phyloP scores from a whole-genome alignment of 2,329 filamentous ascomycete genomes.

The Colletotrichum agaves region DNA sequence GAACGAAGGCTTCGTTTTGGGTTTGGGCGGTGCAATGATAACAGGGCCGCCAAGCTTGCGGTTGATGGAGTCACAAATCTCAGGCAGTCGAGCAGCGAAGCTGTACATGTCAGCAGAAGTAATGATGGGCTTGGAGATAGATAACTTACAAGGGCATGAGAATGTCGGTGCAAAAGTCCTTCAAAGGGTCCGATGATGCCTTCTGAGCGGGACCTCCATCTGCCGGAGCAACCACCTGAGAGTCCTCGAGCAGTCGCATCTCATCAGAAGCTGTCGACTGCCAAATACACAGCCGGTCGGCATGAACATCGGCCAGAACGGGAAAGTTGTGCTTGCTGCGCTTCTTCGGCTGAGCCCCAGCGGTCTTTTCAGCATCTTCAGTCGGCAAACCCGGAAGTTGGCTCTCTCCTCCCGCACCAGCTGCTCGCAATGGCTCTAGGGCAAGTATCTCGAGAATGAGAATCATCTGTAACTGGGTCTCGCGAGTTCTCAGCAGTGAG shows the following conservation, averaged over 20 bases:
- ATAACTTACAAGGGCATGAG: slow-evolving; percentile 78
- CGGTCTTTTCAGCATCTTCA: slow-evolving; percentile 47
- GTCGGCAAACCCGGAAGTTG: slow-evolving; percentile 58
- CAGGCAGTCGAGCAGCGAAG: slow-evolving; percentile 80
- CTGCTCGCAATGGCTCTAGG: slow-evolving; percentile 65
- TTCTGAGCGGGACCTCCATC: slow-evolving; percentile 53
- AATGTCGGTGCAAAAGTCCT: slow-evolving; percentile 83
- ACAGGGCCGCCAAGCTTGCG: slow-evolving; percentile 80
- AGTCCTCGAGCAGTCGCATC: slow-evolving; percentile 60
- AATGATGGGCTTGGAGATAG: too few relatives aligned
- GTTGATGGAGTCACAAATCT: slow-evolving; percentile 76
- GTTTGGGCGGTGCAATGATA: slow-evolving; percentile 65
- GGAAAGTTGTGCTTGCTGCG: slow-evolving; percentile 71
- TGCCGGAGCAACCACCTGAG: slow-evolving; percentile 50
- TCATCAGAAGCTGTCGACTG: slow-evolving; percentile 77
- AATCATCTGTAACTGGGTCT: slow-evolving; percentile 85
- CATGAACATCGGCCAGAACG: slow-evolving; percentile 75
- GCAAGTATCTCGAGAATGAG: slow-evolving; percentile 81
- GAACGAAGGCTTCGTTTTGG: slow-evolving; percentile 57
- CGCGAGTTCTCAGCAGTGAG: slow-evolving; percentile 75
- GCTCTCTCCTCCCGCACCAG: slow-evolving; percentile 54
- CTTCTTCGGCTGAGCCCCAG: slow-evolving; percentile 60
- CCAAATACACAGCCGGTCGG: slow-evolving; percentile 86
- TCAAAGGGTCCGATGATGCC: slow-evolving; percentile 69
- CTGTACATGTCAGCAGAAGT: slow-evolving; percentile 55